A percentile compares a stretch with the other conserved stretches of the same genome.
These are phyloP conservation scores for Bertia moriformis DNA, from an alignment of 2,329 filamentous ascomycete genomes.

Conservation along the genomic window DNA sequence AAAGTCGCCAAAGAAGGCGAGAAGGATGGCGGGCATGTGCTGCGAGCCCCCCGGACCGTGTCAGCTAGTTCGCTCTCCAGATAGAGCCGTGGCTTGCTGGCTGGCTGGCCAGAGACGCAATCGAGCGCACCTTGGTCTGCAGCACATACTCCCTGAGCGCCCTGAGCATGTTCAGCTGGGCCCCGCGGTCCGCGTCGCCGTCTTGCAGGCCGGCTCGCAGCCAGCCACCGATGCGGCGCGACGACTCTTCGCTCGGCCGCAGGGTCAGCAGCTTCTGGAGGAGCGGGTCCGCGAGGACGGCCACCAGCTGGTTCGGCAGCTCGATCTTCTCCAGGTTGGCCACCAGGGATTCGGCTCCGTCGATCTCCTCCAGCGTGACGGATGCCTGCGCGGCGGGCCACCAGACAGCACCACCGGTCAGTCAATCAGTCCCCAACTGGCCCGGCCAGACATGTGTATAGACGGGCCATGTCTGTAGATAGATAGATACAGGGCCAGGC, in stretches of 20 bases:
- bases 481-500: not conserved
- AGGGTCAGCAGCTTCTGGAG: slow-evolving; percentile 66
- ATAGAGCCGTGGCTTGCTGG: slow-evolving; percentile 6
- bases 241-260: slow-evolving; percentile 34
- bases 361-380: slow-evolving; percentile 63
- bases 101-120: slow-evolving; percentile 2
- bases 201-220: slow-evolving; percentile 39
- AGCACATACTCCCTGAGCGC: slow-evolving; percentile 38
- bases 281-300: slow-evolving; percentile 60
- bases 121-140: slow-evolving; percentile 42
- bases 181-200: slow-evolving; percentile 31
- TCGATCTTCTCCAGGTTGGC: slow-evolving; percentile 65
- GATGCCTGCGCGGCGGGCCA: slow-evolving; percentile 35
- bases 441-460: not conserved
- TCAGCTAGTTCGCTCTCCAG: slow-evolving; percentile 8
- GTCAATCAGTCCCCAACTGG: slow-evolving; percentile 3
- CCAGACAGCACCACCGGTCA: too few relatives aligned
- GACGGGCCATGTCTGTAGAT: not conserved
- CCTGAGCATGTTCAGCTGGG: slow-evolving; percentile 36
- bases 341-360: slow-evolving; percentile 55
- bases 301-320: slow-evolving; percentile 67
- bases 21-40: slow-evolving; percentile 30
- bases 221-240: slow-evolving; percentile 43
- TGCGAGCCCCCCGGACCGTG: slow-evolving; percentile 20
- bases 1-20: slow-evolving; percentile 34